Percentiles rank a stretch among this genome's conserved stretches.
These are phyloP conservation scores for Beta vulgaris DNA, from an alignment of 148 eudicot genomes.

Conservation along the genomic window DNA sequence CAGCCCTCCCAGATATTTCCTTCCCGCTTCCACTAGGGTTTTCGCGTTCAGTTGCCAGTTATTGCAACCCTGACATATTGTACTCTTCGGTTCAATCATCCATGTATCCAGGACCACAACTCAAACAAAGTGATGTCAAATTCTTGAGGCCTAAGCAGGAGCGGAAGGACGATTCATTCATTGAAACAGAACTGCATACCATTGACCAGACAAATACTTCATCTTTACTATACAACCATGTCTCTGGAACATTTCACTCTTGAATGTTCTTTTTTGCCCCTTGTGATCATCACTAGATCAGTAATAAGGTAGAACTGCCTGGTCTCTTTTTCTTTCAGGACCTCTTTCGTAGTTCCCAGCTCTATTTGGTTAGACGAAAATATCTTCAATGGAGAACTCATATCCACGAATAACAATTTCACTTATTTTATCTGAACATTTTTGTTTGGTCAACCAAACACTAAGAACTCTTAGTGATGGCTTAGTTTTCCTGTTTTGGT, in stretches of 20 bases:
- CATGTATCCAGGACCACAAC: conserved; percentile 33
- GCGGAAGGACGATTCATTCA: conserved; percentile 32
- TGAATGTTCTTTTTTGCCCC: conserved; percentile 11
- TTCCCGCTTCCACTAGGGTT: conserved; percentile 33
- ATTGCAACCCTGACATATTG: conserved; percentile 27
- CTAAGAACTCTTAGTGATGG: no score
- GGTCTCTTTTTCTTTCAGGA: background rate
- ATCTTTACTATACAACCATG: conserved; percentile 25
- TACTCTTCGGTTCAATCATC: conserved; percentile 32
- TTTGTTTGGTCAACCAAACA: no score
- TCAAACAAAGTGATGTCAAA: conserved; percentile 30
- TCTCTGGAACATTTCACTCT: conserved; percentile 22
- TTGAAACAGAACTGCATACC: conserved; percentile 20
- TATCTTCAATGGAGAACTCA: no score
- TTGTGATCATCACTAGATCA: background rate
- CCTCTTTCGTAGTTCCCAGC: no score
- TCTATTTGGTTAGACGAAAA: no score
- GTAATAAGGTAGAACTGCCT: conserved; percentile 20
- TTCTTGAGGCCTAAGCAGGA: conserved; percentile 55
- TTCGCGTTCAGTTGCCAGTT: conserved; percentile 28
- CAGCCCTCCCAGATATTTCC: conserved; percentile 32
- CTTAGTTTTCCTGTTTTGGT: no score
- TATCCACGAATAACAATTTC: no score
- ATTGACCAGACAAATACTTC: conserved; percentile 27
- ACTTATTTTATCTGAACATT: no score